phyloP scores from a whole-genome alignment of 1,284 basidiomycete species.

The Cerioporus squamosus region DNA sequence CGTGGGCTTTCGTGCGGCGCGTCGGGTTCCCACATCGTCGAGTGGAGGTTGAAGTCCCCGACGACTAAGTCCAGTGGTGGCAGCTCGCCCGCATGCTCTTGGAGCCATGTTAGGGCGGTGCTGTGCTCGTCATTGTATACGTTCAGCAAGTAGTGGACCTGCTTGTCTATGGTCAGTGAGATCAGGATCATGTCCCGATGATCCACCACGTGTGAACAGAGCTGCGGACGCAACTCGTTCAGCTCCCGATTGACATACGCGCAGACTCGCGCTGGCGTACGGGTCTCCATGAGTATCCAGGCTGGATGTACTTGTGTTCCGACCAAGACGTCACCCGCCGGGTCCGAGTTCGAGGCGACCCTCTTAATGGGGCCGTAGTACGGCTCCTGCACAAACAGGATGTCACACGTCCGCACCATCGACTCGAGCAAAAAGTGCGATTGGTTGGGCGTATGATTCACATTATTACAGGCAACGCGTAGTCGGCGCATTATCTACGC shows the following conservation, averaged over 20 bases:
- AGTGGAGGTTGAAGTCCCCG: conserved; percentile 4
- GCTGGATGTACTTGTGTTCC: too few relatives aligned
- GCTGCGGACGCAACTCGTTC: background rate
- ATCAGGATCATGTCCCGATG: conserved; percentile 5
- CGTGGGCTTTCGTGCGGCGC: conserved; percentile 1
- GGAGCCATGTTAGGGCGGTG: too few relatives aligned
- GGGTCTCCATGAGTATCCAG: too few relatives aligned
- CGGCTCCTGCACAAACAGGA: background rate
- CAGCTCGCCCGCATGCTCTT: too few relatives aligned
- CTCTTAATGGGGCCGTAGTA: conserved; percentile 2
- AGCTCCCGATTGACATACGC: conserved; percentile 3
- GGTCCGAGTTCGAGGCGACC: background rate
- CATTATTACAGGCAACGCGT: too few relatives aligned
- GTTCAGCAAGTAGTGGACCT: too few relatives aligned
- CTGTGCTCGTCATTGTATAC: too few relatives aligned
- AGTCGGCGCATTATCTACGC: too few relatives aligned
- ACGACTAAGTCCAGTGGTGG: background rate
- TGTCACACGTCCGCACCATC: conserved; percentile 2
- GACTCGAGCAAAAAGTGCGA: conserved; percentile 2
- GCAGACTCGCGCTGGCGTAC: too few relatives aligned
- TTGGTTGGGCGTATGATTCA: background rate
- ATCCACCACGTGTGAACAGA: conserved; percentile 1
- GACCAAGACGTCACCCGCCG: too few relatives aligned
- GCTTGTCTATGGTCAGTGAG: background rate
- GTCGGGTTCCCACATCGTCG: conserved; percentile 1